Conservation (phyloP, 176 grass and related monocot species). For the Rhipidocladum racemiflorum region DNA sequence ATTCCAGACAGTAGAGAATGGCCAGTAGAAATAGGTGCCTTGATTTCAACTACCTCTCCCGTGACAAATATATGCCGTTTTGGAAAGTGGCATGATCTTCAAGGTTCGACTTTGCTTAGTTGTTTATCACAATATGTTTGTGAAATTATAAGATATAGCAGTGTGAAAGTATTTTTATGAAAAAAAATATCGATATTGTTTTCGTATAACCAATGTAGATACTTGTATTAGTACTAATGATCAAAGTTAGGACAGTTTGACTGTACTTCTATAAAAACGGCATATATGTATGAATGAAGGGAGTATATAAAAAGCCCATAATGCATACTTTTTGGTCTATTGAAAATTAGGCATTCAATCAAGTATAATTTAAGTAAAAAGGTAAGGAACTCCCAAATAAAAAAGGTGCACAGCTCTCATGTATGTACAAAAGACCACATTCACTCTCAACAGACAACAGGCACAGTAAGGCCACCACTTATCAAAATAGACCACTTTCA, state of each 20-base stretch:
- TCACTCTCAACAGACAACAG: neutral
- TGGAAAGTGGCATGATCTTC: neutral
- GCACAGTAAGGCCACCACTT: neutral
- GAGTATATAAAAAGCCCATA: slow-evolving; percentile 9
- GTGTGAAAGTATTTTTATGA: neutral
- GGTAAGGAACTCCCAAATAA: neutral
- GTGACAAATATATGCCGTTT: neutral
- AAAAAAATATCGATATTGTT: neutral
- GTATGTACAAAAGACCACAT: neutral
- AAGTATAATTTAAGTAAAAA: neutral
- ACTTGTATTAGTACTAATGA: neutral
- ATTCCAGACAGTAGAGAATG: neutral
- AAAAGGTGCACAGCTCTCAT: neutral
- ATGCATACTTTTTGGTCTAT: neutral
- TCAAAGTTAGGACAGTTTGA: neutral
- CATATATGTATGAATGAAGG: neutral
- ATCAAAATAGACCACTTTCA: neutral
- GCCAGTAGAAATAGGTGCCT: neutral
- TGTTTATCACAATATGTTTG: neutral
- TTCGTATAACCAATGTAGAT: neutral
- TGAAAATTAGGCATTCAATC: neutral
- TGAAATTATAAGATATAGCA: slow-evolving; percentile 2
- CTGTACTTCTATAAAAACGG: neutral
- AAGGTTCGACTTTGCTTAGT: neutral
- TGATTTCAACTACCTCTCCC: neutral